phyloP scores from a whole-genome alignment of 768 basidiomycete genomes.

The Boletus fagicola region DNA sequence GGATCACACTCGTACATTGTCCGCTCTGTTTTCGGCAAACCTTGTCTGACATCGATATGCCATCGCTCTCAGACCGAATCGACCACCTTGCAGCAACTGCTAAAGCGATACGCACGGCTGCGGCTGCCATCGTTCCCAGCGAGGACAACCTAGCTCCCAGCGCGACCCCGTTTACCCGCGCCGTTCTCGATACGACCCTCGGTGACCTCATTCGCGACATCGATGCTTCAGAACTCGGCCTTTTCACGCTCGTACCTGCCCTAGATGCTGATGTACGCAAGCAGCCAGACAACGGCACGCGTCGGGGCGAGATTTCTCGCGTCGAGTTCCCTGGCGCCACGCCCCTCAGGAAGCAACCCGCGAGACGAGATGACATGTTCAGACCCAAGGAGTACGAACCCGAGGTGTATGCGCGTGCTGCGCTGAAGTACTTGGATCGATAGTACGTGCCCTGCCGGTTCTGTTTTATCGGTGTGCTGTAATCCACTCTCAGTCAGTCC shows the following conservation, averaged over 20 bases:
- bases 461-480: slow-evolving; percentile 23
- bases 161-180: slow-evolving; percentile 51
- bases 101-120: slow-evolving; percentile 49
- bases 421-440: slow-evolving; percentile 71
- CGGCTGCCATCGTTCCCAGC: slow-evolving; percentile 31
- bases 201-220: slow-evolving; percentile 80
- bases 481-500: slow-evolving; percentile 38
- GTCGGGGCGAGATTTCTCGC: slow-evolving; percentile 52
- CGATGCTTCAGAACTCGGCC: slow-evolving; percentile 74
- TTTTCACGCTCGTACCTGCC: slow-evolving; percentile 58
- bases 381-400: slow-evolving; percentile 54
- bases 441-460: slow-evolving; percentile 51
- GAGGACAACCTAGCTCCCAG: slow-evolving; percentile 15
- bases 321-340: slow-evolving; percentile 69
- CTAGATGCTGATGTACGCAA: slow-evolving; percentile 34
- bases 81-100: slow-evolving; percentile 61
- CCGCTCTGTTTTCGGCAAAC: background rate
- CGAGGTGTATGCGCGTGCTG: slow-evolving; percentile 73
- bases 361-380: slow-evolving; percentile 38
- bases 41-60: slow-evolving; percentile 34
- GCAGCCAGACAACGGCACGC: slow-evolving; percentile 23
- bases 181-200: slow-evolving; percentile 60
- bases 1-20: background rate
- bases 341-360: slow-evolving; percentile 52
- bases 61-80: slow-evolving; percentile 62